These are phyloP conservation scores for Leccinum ponderosum DNA, from an alignment of 1,284 basidiomycete genomes.

Conservation along the genomic window DNA sequence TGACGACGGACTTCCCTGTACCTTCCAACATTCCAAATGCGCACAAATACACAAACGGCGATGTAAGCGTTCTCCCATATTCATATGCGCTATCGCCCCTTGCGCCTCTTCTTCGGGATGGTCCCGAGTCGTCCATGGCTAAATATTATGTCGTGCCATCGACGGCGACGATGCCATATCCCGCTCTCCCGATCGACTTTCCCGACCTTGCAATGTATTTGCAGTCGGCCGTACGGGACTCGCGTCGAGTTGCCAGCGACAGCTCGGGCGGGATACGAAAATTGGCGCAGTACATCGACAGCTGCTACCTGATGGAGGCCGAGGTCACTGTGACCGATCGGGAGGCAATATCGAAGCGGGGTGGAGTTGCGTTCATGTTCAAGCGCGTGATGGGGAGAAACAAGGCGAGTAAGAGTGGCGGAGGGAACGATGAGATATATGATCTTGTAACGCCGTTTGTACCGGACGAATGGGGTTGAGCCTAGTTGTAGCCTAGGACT, in stretches of 20 bases:
- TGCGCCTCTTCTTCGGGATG: constrained; percentile 61
- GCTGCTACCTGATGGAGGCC: constrained; percentile 56
- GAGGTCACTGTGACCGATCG: constrained; percentile 31
- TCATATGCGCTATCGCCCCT: constrained; percentile 63
- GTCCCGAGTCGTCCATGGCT: constrained; percentile 57
- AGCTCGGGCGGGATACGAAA: constrained; percentile 59
- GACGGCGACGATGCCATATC: constrained; percentile 57
- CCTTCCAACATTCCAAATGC: constrained; percentile 46
- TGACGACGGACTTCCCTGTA: constrained; percentile 68
- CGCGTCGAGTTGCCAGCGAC: constrained; percentile 59
- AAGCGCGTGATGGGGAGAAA: constrained; percentile 62
- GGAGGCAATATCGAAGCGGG: constrained; percentile 39
- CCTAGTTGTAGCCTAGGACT: not conserved
- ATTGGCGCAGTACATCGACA: constrained; percentile 51
- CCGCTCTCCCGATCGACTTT: constrained; percentile 69
- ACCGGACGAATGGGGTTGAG: constrained; percentile 59
- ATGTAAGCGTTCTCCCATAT: constrained; percentile 65
- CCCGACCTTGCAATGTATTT: constrained; percentile 74
- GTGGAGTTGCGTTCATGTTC: constrained; percentile 49
- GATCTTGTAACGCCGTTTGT: constrained; percentile 79
- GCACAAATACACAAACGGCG: constrained; percentile 53
- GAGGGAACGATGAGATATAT: constrained; percentile 71
- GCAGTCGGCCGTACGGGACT: constrained; percentile 66
- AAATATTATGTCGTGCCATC: constrained; percentile 72
- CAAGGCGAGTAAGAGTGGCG: constrained; percentile 43